Conservation (phyloP, 345 rosid genomes). For the Populus euphratica region DNA sequence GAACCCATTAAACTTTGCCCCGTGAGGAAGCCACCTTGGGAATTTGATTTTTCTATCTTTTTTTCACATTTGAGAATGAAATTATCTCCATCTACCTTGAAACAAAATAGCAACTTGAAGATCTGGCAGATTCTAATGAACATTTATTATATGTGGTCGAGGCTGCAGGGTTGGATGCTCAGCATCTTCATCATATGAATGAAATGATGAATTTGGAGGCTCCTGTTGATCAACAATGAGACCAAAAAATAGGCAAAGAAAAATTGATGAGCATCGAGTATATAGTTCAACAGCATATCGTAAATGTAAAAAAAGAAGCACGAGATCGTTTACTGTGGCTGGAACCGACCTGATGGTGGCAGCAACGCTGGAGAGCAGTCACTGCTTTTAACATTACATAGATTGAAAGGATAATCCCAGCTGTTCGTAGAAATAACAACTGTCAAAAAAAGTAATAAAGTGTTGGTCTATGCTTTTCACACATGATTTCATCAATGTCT, state of each 20-base stretch:
- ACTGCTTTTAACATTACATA: conserved; percentile 52
- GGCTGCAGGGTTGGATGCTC: conserved; percentile 32
- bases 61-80: too few relatives aligned
- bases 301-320: not conserved
- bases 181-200: conserved; percentile 60
- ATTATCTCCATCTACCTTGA: too few relatives aligned
- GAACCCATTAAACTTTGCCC: too few relatives aligned
- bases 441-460: conserved; percentile 21
- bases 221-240: conserved; percentile 24
- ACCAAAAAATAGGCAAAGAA: not conserved
- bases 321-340: not conserved
- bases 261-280: not conserved
- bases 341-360: conserved; percentile 38
- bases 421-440: conserved; percentile 54
- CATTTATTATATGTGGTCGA: conserved; percentile 22
- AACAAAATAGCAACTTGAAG: too few relatives aligned
- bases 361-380: conserved; percentile 42
- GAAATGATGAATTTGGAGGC: conserved; percentile 26
- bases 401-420: conserved; percentile 69
- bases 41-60: too few relatives aligned
- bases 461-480: not conserved
- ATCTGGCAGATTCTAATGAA: not conserved
- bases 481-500: not conserved
- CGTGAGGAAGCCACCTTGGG: too few relatives aligned
- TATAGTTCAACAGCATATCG: not conserved